Evolutionary conservation across 2,329 filamentous ascomycete genomes (phyloP).

Genomic region (Pestalotiopsis sp.): DNA sequence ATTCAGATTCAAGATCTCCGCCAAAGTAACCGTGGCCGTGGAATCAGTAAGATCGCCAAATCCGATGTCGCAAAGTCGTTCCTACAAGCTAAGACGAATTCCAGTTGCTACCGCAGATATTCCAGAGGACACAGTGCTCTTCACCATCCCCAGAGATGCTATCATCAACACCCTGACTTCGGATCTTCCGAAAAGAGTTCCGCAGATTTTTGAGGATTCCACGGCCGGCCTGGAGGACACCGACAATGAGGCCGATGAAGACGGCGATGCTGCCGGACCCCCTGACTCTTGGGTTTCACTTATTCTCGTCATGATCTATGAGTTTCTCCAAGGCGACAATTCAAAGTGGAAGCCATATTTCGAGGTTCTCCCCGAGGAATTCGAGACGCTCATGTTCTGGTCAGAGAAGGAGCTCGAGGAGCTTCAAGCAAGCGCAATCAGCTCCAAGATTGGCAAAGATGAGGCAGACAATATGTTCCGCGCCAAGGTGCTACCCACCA

Average conservation of each 20-base stretch:
- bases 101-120: slow-evolving; percentile 73
- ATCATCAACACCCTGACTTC: slow-evolving; percentile 77
- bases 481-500: slow-evolving; percentile 48
- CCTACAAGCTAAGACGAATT: slow-evolving; percentile 18
- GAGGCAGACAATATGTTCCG: slow-evolving; percentile 71
- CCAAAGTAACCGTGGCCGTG: slow-evolving; percentile 50
- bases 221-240: slow-evolving; percentile 33
- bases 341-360: slow-evolving; percentile 82
- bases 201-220: slow-evolving; percentile 48
- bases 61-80: neutral
- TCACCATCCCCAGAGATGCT: slow-evolving; percentile 71
- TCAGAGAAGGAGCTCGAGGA: slow-evolving; percentile 64
- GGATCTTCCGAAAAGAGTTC: slow-evolving; percentile 58
- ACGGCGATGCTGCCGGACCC: slow-evolving; percentile 30
- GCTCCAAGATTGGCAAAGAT: slow-evolving; percentile 72
- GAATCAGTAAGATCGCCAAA: slow-evolving; percentile 46
- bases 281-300: slow-evolving; percentile 57
- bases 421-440: slow-evolving; percentile 76
- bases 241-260: slow-evolving; percentile 38
- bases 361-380: slow-evolving; percentile 67
- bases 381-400: slow-evolving; percentile 94
- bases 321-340: slow-evolving; percentile 56
- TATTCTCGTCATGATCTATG: slow-evolving; percentile 81
- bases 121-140: slow-evolving; percentile 72
- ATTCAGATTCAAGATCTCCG: slow-evolving; percentile 55